Conservation (phyloP, 768 basidiomycete species). For the Calocybe gangraenosa region DNA sequence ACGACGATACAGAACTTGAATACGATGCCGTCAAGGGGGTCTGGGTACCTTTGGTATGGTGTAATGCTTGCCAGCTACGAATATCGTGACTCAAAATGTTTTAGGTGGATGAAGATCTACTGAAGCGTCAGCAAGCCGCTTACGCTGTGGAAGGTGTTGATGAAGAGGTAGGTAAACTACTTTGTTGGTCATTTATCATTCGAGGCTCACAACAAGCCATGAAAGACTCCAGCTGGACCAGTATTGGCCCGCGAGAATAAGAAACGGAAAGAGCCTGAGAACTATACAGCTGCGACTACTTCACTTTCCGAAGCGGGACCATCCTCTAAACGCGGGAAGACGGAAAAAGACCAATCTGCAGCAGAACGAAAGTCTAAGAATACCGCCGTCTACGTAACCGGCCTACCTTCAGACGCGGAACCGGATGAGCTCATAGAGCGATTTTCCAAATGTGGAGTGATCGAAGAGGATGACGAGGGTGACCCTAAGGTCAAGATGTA, state of each 20-base stretch:
- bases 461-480: conserved; percentile 90
- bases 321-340: conserved; percentile 68
- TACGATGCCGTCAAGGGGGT: conserved; percentile 70
- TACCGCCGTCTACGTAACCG: conserved; percentile 87
- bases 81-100: conserved; percentile 9
- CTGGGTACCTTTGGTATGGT: conserved; percentile 82
- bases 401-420: conserved; percentile 74
- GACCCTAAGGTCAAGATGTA: conserved; percentile 96
- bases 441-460: conserved; percentile 90
- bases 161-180: conserved; percentile 64
- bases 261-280: conserved; percentile 72
- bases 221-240: conserved; percentile 82
- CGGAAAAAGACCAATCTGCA: conserved; percentile 41
- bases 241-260: conserved; percentile 76
- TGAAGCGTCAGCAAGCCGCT: conserved; percentile 90
- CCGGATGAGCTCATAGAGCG: conserved; percentile 71
- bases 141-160: conserved; percentile 93
- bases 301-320: conserved; percentile 39
- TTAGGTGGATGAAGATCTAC: conserved; percentile 82
- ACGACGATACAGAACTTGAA: conserved; percentile 88
- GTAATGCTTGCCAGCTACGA: not conserved
- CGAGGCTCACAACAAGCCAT: not conserved
- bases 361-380: conserved; percentile 78
- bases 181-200: not conserved
- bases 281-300: conserved; percentile 61